Evolutionary conservation across 176 grass and related monocot genomes (phyloP), one percentile per base, ranked within the genome.

Genomic region (Oryza brachyantha): DNA sequence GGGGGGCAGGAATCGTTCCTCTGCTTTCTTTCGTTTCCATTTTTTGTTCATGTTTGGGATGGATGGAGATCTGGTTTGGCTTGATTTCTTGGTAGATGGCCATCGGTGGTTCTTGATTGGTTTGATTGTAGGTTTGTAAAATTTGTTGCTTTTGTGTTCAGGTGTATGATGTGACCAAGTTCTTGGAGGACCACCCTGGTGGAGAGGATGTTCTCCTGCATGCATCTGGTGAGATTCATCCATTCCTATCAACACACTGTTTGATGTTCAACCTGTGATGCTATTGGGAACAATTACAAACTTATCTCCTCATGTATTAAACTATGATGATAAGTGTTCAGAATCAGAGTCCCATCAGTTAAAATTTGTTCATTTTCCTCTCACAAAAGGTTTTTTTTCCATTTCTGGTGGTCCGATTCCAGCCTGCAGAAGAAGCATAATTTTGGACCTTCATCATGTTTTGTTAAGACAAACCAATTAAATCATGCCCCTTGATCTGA

Each of bases 161-260:
- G 93, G 87, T 96, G 21, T 96, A 92, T 83, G 89, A 96, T 85
- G 93, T 92, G 21, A 92, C 93, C 89, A 87, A 74, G 43, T 96
- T 96, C 86, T 37, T 96, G 48, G 93, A 92, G 69, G 89, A 96
- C 28, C 93, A 96, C 45, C 87, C 89, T 21, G 86, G 92, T 22
- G 92, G 92, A 73, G 92, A 95, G 57, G 86, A 95, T 29, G 93
- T 88, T 10, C 81, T 96, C 16, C 81, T 92, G 45, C 89, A 96
- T 59, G 89, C 78, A 65, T 96, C 93, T 60, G 93, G 93, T 92
- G 68, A 29, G 61, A 29, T 61, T 19, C 61, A 21, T 72, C 5
- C 5, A 29, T 72, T 64, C 6, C 29, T 74, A 22, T n/a, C 13
- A 40, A 55, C 8, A 17, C 37, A 25, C 32, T 37, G 12, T 32